Base-by-base conservation (phyloP, 2,329 filamentous ascomycete species). In the Aspergillus vadensis region DNA sequence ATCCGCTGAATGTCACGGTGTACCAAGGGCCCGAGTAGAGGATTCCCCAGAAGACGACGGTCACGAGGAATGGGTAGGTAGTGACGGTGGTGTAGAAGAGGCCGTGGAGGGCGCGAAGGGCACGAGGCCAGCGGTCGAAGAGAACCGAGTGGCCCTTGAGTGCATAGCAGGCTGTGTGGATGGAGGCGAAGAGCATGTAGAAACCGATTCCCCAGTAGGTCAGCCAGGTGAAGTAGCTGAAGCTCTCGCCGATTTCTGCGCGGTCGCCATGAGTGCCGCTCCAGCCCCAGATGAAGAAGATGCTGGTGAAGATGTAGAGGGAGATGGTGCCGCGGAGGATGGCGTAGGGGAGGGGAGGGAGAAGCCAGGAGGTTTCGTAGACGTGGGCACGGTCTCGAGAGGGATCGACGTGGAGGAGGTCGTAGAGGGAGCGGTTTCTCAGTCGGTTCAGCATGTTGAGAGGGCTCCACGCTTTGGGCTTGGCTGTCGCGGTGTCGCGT, bases 161-260 rank as follows among this genome's bases (percentile, higher is more conserved):
- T 12, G 84, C 83, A 77, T 94, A 95, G 51, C 82, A 83, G 55
- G 86, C 78, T 5, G 90, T 92, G 79, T 96, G 91, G 17, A 86
- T 63, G 17, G 88, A 82, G 1, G 89, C 82, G 69, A 88, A 79
- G 59, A 87, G 81, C 73, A 89, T 88, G 81, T 96, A 96, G 78
- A 93, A 94, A 23, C 85, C 87, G 38, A 94, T 78, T 2, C 91
- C 91, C 90, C 90, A 95, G 82, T 89, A 95, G 9, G 89, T 91
- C 60, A 95, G 80, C 70, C 88, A 82, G 27, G 92, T 96, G 80
- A 96, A 96, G 81, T 86, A 96, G 69, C 88, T 91, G 80, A 96
- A 95, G 49, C 83, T 83, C 49, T 80, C 76, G 55, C 80, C 78
- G 25, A 85, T 83, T 1, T 69, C 71, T 36, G 71, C 65, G 71